Base-by-base conservation (phyloP, 306 rosid genomes). In the Prunus campanulata region DNA sequence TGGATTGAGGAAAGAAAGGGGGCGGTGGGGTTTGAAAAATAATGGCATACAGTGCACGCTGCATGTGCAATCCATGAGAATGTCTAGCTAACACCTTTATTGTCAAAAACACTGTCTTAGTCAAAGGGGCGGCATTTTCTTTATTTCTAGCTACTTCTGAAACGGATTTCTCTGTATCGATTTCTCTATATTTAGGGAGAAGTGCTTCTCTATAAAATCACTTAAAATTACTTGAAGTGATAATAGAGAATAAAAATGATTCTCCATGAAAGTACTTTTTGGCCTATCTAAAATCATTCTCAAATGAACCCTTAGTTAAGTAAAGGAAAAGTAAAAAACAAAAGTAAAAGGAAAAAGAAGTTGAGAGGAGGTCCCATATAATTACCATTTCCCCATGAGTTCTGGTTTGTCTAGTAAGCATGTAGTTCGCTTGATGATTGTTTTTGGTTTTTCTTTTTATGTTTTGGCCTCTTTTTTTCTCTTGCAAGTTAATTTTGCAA, bases 1-100 rank as follows among this genome's bases (percentile, higher is more conserved):
- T 2, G 79, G 90, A 87, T 88, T 90, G 89, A 82, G 96, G 96
- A 79, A 78, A 52, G 67, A 55, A 78, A 56, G 55, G 68, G 19
- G 65, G 8, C 13, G 2, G 88, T 91, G 84, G 96, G 96, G 88
- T 70, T 44, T 52, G 55, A 76, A 19, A 22, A 44, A 77, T 87
- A 59, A 79, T 78, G 84, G 74, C 46, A 64, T 70, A 13, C 11
- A 20, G 65, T 75, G 74, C 83, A 87, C 64, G 86, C 79, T 83
- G 81, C 93, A 88, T 91, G 90, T 82, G 93, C 86, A 68, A 78
- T 70, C 56, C 20, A 72, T 77, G 56, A 62, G 46, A 79, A 74
- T 77, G 85, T 64, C 72, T 56, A 77, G 68, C 54, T 72, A 83
- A 71, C 63, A 42, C 68, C 16, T 18, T 35, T 11, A 13, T 15